Conservation (phyloP, 2,329 filamentous ascomycete species). For the Periconia digitata region DNA sequence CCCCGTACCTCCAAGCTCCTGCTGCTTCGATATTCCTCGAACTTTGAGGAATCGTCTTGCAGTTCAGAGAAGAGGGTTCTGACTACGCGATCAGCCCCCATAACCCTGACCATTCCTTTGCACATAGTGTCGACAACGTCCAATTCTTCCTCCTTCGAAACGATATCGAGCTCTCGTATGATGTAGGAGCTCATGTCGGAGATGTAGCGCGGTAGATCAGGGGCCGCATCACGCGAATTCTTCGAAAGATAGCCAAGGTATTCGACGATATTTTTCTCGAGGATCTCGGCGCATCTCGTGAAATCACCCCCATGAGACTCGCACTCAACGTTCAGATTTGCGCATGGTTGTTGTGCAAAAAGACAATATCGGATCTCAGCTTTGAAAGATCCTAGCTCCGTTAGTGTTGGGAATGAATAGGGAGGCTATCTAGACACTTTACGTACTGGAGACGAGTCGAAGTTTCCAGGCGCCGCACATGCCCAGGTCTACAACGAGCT, state of each 20-base stretch:
- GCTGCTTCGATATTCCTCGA: not conserved
- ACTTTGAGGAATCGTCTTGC: not conserved
- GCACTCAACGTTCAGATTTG: too few relatives aligned
- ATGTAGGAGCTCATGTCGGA: not conserved
- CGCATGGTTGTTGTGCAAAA: not conserved
- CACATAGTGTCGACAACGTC: too few relatives aligned
- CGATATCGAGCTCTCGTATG: too few relatives aligned
- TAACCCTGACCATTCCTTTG: too few relatives aligned
- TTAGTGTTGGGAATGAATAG: not conserved
- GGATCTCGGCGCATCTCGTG: too few relatives aligned
- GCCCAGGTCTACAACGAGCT: slow-evolving; percentile 5
- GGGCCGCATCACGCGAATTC: not conserved
- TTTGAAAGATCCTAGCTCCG: slow-evolving; percentile 5
- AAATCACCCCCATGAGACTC: too few relatives aligned
- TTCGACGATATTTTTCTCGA: too few relatives aligned
- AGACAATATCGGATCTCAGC: slow-evolving; percentile 4
- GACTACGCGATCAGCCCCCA: too few relatives aligned
- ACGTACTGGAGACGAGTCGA: slow-evolving; percentile 8
- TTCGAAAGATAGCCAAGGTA: not conserved
- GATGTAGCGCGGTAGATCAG: not conserved
- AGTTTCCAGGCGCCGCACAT: slow-evolving; percentile 6
- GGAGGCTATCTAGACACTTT: not conserved
- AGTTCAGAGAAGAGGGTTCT: too few relatives aligned
- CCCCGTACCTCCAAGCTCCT: not conserved
- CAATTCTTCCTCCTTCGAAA: too few relatives aligned